These are phyloP conservation scores for Phytophthora sp. DNA, from an alignment of 352 stramenopile genomes.

Conservation along the genomic window DNA sequence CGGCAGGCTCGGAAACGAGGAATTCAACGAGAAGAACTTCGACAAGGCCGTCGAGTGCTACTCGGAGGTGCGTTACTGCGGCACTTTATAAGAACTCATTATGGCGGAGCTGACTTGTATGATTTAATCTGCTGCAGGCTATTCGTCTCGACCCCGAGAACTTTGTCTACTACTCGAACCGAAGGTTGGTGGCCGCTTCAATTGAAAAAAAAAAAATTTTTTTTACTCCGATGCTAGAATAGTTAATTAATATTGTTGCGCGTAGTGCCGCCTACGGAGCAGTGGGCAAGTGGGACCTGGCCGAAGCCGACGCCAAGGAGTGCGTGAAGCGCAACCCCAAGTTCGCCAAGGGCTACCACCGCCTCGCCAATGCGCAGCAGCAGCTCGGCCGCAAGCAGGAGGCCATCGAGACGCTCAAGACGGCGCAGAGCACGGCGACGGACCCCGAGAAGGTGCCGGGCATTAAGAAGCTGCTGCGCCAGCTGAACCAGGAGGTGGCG, in stretches of 20 bases:
- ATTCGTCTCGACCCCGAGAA: slow-evolving; percentile 76
- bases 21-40: slow-evolving; percentile 90
- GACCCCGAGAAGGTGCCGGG: slow-evolving; percentile 65
- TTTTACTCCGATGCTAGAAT: not conserved
- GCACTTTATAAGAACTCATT: no score
- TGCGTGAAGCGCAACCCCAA: slow-evolving; percentile 74
- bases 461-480: slow-evolving; percentile 80
- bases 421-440: slow-evolving; percentile 27
- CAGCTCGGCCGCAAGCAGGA: slow-evolving; percentile 73
- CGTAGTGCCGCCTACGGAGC: slow-evolving; percentile 75
- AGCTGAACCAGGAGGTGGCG: slow-evolving; percentile 61
- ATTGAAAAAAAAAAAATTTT: not conserved
- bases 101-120: no score
- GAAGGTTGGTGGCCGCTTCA: slow-evolving; percentile 38
- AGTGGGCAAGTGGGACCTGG: slow-evolving; percentile 69
- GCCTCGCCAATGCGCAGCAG: slow-evolving; percentile 82
- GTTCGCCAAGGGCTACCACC: slow-evolving; percentile 84
- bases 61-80: slow-evolving; percentile 69
- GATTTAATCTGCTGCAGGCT: no score
- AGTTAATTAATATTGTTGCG: not conserved
- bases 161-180: slow-evolving; percentile 89
- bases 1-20: slow-evolving; percentile 79
- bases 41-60: slow-evolving; percentile 82
- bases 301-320: slow-evolving; percentile 73
- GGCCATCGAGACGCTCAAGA: slow-evolving; percentile 71